Conservation (phyloP, 768 basidiomycete species). For the Agaricus blazei region DNA sequence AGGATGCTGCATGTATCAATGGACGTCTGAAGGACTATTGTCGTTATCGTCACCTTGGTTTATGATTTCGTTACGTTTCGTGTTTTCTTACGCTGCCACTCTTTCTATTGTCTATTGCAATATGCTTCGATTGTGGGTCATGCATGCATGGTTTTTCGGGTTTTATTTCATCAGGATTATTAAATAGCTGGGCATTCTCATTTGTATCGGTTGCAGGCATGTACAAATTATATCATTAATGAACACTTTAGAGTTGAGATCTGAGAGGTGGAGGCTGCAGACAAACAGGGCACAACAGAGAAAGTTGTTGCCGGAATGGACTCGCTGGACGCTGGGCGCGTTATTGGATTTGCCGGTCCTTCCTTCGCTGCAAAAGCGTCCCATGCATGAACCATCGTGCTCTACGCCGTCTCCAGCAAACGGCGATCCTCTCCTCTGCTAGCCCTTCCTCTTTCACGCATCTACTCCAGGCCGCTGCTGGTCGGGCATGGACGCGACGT, state of each 20-base stretch:
- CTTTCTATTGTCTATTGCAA: background rate
- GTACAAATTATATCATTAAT: constrained; percentile 1
- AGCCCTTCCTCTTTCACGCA: constrained; percentile 28
- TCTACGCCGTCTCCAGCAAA: constrained; percentile 28
- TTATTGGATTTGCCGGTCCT: no score
- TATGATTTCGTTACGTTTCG: background rate
- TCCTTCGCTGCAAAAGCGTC: constrained; percentile 16
- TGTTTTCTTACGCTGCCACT: background rate
- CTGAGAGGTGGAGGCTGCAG: background rate
- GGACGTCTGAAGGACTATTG: constrained; percentile 20
- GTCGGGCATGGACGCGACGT: constrained; percentile 40
- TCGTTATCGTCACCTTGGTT: background rate
- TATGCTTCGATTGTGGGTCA: background rate
- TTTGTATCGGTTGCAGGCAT: constrained; percentile 3
- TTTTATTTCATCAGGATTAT: no score
- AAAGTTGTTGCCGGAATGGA: constrained; percentile 4
- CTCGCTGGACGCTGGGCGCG: constrained; percentile 3
- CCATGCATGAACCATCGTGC: constrained; percentile 49
- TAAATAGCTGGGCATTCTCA: background rate
- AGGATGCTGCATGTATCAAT: constrained; percentile 30
- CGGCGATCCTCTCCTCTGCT: constrained; percentile 14
- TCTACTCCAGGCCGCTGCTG: constrained; percentile 43
- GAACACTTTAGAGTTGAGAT: background rate
- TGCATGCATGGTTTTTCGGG: background rate
- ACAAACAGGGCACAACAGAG: background rate